Percentiles rank a stretch among this genome's conserved stretches.
Conservation (phyloP, 805 yeast species). For the Candida nanaspora region DNA sequence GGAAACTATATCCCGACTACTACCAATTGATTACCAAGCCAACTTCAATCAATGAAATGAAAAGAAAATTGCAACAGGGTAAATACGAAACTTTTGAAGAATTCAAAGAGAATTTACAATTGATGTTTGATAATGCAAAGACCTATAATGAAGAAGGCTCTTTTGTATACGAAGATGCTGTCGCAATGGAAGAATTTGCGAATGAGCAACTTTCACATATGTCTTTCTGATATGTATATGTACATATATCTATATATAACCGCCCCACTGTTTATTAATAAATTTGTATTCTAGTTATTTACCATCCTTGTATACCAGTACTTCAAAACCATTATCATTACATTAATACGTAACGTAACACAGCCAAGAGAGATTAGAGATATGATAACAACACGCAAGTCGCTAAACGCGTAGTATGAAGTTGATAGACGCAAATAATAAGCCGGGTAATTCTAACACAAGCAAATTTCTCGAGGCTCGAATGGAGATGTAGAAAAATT, state of each 20-base stretch:
- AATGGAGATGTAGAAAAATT: background rate
- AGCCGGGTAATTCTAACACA: no score
- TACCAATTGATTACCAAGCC: constrained; percentile 58
- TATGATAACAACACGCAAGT: background rate
- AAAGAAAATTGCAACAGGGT: constrained; percentile 36
- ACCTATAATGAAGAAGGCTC: constrained; percentile 65
- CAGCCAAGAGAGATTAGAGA: no score
- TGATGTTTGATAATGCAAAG: constrained; percentile 63
- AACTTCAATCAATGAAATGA: constrained; percentile 48
- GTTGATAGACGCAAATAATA: no score
- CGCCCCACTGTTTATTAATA: background rate
- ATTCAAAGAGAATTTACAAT: constrained; percentile 40
- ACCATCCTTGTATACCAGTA: no score
- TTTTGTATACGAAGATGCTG: constrained; percentile 55
- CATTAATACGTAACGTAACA: no score
- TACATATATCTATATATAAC: background rate
- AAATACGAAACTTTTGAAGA: constrained; percentile 33
- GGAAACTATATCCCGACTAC: constrained; percentile 77
- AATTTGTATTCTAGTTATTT: background rate
- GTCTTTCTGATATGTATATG: background rate
- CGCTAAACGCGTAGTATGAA: background rate
- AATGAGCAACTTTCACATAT: constrained; percentile 7
- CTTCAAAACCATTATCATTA: no score
- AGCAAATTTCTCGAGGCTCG: no score
- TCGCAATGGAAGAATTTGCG: constrained; percentile 32